A percentile compares a stretch with the other conserved stretches of the same genome.
phyloP scores from a whole-genome alignment of 768 basidiomycete genomes.

The Amanita rimosa region DNA sequence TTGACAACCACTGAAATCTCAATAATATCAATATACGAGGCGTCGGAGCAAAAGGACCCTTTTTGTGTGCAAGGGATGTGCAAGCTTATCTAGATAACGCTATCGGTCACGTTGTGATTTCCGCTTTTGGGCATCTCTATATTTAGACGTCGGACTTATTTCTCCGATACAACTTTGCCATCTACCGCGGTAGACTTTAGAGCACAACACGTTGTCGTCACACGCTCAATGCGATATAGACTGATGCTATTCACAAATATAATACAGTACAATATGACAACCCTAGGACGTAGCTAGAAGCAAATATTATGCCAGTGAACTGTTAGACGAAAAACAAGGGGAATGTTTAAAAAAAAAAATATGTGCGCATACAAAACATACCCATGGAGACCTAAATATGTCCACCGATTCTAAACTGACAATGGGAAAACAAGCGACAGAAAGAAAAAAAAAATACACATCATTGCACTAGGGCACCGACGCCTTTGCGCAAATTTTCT shows the following conservation, averaged over 20 bases:
- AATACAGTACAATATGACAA: slow-evolving; percentile 7
- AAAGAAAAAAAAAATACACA: neutral
- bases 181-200: too few species aligned
- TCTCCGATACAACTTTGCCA: too few species aligned
- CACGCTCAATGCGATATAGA: slow-evolving; percentile 1
- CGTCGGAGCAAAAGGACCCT: too few species aligned
- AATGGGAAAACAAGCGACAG: neutral
- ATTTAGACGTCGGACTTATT: too few species aligned
- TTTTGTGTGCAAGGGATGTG: too few species aligned
- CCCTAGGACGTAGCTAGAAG: neutral
- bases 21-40: neutral
- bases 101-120: neutral
- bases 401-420: neutral
- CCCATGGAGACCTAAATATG: neutral
- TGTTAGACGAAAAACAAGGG: slow-evolving; percentile 3
- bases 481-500: slow-evolving; percentile 31
- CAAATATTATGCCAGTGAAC: neutral
- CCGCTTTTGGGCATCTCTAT: neutral
- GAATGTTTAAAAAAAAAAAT: neutral
- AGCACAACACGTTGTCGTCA: too few species aligned
- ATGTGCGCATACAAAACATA: neutral
- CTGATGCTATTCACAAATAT: slow-evolving; percentile 10
- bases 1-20: neutral
- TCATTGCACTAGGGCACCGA: slow-evolving; percentile 27
- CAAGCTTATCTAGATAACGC: too few species aligned